phyloP scores from a whole-genome alignment of 805 yeast species.

The Cephaloascus albidus region DNA sequence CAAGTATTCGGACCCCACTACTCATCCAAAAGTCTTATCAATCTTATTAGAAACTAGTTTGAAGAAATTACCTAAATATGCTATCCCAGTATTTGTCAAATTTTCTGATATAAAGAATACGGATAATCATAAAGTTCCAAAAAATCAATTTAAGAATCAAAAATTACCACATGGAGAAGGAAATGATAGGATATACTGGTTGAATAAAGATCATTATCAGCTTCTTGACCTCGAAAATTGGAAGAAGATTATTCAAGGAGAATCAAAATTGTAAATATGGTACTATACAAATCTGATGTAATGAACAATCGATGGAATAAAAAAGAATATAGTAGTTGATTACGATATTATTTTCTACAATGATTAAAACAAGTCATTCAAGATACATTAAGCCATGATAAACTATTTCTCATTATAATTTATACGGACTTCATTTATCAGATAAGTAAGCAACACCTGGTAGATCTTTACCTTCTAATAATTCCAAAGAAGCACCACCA shows the following conservation, averaged over 20 bases:
- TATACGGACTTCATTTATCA: conserved; percentile 46
- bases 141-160: conserved; percentile 59
- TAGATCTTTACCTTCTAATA: conserved; percentile 95
- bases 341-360: too few species aligned
- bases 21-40: conserved; percentile 8
- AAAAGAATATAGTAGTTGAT: too few species aligned
- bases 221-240: conserved; percentile 50
- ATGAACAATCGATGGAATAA: too few species aligned
- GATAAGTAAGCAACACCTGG: conserved; percentile 97
- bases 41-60: conserved; percentile 18
- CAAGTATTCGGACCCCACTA: not conserved
- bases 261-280: conserved; percentile 26
- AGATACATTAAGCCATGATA: too few species aligned
- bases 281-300: too few species aligned
- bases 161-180: conserved; percentile 60
- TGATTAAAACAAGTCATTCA: too few species aligned
- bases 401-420: too few species aligned
- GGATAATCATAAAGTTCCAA: conserved; percentile 78
- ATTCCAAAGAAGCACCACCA: conserved; percentile 99
- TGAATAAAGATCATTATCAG: conserved; percentile 47
- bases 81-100: conserved; percentile 76
- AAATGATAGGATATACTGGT: conserved; percentile 61
- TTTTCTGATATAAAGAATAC: conserved; percentile 53
- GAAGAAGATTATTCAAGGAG: conserved; percentile 28
- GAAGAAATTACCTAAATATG: conserved; percentile 64